Conservation (phyloP, 2,329 filamentous ascomycete genomes). For the Diaporthe citrichinensis region DNA sequence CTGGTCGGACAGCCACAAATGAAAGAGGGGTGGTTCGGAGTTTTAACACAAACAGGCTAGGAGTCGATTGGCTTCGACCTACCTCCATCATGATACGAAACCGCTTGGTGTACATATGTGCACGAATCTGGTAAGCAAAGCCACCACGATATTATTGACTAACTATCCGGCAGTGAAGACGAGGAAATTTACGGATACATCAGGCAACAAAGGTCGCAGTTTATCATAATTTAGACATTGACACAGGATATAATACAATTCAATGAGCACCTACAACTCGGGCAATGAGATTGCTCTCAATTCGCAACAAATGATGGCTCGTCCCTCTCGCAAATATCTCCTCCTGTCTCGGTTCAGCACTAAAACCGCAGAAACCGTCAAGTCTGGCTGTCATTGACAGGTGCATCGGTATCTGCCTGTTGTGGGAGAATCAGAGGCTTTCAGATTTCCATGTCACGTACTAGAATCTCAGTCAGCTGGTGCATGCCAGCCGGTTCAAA, state of each 20-base stretch:
- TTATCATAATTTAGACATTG: background rate
- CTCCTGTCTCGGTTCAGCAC: background rate
- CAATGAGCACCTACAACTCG: background rate
- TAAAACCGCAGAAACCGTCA: background rate
- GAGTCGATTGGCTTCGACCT: background rate
- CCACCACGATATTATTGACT: background rate
- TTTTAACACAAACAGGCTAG: background rate
- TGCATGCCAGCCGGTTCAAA: too few relatives aligned
- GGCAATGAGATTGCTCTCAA: too few relatives aligned
- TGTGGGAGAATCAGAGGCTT: background rate
- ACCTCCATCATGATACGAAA: background rate
- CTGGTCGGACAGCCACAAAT: background rate
- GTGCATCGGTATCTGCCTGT: background rate
- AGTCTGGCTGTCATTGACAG: background rate
- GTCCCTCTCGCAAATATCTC: too few relatives aligned
- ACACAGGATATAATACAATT: background rate
- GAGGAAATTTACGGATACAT: rapidly evolving
- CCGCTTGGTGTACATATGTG: background rate
- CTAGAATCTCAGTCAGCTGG: too few relatives aligned
- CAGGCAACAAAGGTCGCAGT: background rate
- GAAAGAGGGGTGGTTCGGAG: background rate
- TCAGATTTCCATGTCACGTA: background rate
- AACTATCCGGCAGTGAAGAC: background rate
- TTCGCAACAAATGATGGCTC: too few relatives aligned
- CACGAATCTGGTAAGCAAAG: background rate